Conservation (phyloP, 352 stramenopile species). For the Phytophthora vignae region DNA sequence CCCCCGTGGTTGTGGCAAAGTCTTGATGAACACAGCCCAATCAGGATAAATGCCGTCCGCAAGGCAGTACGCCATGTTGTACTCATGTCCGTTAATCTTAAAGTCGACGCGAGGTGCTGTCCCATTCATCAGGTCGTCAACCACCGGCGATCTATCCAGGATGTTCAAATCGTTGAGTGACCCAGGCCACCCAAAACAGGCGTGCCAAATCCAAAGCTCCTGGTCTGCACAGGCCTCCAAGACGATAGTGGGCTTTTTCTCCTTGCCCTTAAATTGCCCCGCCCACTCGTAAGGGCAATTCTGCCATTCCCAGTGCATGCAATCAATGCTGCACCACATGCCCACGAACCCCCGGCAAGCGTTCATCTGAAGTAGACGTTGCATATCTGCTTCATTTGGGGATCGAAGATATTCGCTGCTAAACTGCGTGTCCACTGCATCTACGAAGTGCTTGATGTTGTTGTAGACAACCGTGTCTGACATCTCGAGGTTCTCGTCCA, state of each 20-base stretch:
- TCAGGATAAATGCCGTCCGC: conserved; percentile 2
- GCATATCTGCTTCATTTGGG: neutral
- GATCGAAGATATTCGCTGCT: conserved; percentile 1
- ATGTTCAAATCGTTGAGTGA: conserved; percentile 13
- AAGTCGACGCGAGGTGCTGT: neutral
- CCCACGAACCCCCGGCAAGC: conserved; percentile 3
- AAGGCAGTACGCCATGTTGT: neutral
- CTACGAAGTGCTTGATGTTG: conserved; percentile 5
- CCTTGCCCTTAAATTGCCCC: conserved; percentile 8
- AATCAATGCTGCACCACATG: conserved; percentile 19
- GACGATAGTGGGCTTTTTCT: conserved; percentile 6
- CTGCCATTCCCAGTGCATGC: conserved; percentile 11
- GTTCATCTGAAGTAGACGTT: conserved; percentile 2
- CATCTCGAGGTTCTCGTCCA: conserved; percentile 5
- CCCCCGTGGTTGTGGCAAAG: neutral
- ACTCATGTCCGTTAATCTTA: conserved; percentile 1
- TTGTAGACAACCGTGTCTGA: neutral
- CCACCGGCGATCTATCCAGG: neutral
- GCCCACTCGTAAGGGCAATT: conserved; percentile 5
- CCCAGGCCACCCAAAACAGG: conserved; percentile 8
- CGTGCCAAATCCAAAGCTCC: conserved; percentile 15
- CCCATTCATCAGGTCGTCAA: conserved; percentile 5
- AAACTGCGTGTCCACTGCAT: neutral
- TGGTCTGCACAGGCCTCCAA: conserved; percentile 10
- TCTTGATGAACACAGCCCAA: neutral